A percentile compares a stretch with the other conserved stretches of the same genome.
phyloP scores from a whole-genome alignment of 345 rosid species.

The Turnera subulata region DNA sequence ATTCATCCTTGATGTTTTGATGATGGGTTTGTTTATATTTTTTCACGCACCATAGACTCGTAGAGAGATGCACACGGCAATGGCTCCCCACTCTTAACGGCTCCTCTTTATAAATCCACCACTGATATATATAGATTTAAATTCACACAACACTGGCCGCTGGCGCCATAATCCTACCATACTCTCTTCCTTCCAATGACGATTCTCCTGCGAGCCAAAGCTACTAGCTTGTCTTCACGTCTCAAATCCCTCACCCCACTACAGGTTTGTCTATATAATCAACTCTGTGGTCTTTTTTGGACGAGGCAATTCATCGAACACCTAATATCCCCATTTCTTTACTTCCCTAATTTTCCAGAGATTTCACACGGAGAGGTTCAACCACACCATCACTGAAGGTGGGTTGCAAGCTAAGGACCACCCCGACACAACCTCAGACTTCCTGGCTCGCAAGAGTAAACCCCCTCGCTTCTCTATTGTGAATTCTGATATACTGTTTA shows the following conservation, averaged over 20 bases:
- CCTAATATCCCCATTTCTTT: neutral
- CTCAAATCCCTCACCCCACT: slow-evolving; percentile 35
- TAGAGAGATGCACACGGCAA: too few species aligned
- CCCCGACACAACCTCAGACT: slow-evolving; percentile 20
- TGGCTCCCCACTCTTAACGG: too few species aligned
- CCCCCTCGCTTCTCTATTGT: neutral
- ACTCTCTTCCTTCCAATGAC: slow-evolving; percentile 35
- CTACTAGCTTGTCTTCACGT: slow-evolving; percentile 24
- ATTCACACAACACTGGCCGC: too few species aligned
- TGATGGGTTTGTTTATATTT: too few species aligned
- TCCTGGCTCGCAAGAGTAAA: slow-evolving; percentile 23
- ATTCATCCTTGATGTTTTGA: too few species aligned
- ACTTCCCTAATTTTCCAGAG: neutral
- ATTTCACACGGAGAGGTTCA: slow-evolving; percentile 35
- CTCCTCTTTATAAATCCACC: too few species aligned
- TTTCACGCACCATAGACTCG: too few species aligned
- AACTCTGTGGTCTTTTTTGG: neutral
- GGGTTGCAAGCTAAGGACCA: slow-evolving; percentile 4
- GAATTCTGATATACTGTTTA: neutral
- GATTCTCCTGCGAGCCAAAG: slow-evolving; percentile 26
- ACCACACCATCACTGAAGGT: slow-evolving; percentile 30
- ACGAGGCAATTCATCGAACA: slow-evolving; percentile 44
- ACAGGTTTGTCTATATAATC: slow-evolving; percentile 33
- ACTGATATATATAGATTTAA: too few species aligned
- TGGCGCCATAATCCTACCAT: slow-evolving; percentile 27